Percentiles rank a stretch among this genome's conserved stretches.
Conservation (phyloP, 2,329 filamentous ascomycete species). For the Aureobasidium lini region DNA sequence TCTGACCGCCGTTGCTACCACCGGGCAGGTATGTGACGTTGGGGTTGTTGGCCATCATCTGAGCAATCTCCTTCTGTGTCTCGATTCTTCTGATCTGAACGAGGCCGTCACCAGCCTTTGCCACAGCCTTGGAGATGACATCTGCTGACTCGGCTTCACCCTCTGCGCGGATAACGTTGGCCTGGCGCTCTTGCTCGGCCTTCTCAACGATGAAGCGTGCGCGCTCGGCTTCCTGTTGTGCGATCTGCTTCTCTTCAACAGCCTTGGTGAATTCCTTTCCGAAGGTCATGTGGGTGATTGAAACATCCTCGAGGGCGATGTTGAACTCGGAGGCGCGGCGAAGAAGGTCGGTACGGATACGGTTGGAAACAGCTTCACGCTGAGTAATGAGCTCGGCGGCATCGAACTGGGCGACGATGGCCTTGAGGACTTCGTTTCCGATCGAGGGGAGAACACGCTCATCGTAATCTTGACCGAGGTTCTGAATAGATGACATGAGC, state of each 20-base stretch:
- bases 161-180: conserved; percentile 96
- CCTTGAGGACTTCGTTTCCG: conserved; percentile 49
- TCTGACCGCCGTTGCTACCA: conserved; percentile 49
- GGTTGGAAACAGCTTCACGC: conserved; percentile 90
- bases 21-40: conserved; percentile 93
- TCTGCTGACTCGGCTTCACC: conserved; percentile 96
- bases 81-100: conserved; percentile 97
- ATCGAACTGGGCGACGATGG: conserved; percentile 48
- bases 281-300: conserved; percentile 99
- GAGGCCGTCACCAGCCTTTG: conserved; percentile 86
- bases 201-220: conserved; percentile 97
- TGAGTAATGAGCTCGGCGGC: conserved; percentile 77
- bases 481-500: conserved; percentile 46
- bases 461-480: conserved; percentile 96
- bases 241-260: conserved; percentile 99
- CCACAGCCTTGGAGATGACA: conserved; percentile 87
- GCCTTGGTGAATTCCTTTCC: conserved; percentile 98
- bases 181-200: conserved; percentile 97
- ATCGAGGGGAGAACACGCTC: conserved; percentile 52
- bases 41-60: conserved; percentile 80
- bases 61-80: conserved; percentile 90
- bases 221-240: conserved; percentile 95
- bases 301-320: conserved; percentile 96
- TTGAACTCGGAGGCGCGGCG: conserved; percentile 96
- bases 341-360: conserved; percentile 86